These are phyloP conservation scores for Cryptococcus floricola DNA, from an alignment of 1,284 basidiomycete genomes.

Conservation along the genomic window DNA sequence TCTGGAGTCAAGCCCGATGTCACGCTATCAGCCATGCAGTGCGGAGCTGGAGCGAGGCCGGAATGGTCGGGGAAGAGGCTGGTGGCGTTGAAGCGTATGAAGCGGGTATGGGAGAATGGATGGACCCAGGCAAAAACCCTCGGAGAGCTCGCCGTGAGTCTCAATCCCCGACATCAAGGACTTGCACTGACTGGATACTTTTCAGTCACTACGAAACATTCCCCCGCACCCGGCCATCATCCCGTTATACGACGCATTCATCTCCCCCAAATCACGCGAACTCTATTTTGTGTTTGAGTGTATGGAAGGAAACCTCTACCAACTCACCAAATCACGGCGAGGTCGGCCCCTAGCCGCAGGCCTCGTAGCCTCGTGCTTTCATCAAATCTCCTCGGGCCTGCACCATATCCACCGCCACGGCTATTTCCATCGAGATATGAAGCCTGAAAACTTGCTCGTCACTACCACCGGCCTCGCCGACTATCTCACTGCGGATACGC, in stretches of 20 bases:
- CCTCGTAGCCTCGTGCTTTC: slow-evolving; percentile 90
- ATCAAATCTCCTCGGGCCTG: slow-evolving; percentile 84
- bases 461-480: slow-evolving; percentile 97
- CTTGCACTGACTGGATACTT: slow-evolving; percentile 30
- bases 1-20: slow-evolving; percentile 85
- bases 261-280: slow-evolving; percentile 86
- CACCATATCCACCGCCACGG: slow-evolving; percentile 88
- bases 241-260: slow-evolving; percentile 97
- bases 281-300: slow-evolving; percentile 99
- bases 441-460: slow-evolving; percentile 98
- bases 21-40: slow-evolving; percentile 84
- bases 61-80: slow-evolving; percentile 93
- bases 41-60: slow-evolving; percentile 68
- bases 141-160: slow-evolving; percentile 86
- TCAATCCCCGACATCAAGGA: background rate
- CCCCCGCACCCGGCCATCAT: slow-evolving; percentile 96
- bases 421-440: slow-evolving; percentile 99
- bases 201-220: slow-evolving; percentile 87
- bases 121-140: slow-evolving; percentile 95
- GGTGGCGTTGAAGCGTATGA: slow-evolving; percentile 98
- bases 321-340: slow-evolving; percentile 95
- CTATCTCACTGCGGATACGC: slow-evolving; percentile 62
- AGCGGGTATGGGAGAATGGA: slow-evolving; percentile 91
- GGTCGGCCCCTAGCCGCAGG: slow-evolving; percentile 91
- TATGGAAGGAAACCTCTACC: slow-evolving; percentile 99